Evolutionary conservation across 1,139 yeast genomes (phyloP), one percentile per base, ranked within the genome.

Genomic region (Hemisphaericaspora subhashii): DNA sequence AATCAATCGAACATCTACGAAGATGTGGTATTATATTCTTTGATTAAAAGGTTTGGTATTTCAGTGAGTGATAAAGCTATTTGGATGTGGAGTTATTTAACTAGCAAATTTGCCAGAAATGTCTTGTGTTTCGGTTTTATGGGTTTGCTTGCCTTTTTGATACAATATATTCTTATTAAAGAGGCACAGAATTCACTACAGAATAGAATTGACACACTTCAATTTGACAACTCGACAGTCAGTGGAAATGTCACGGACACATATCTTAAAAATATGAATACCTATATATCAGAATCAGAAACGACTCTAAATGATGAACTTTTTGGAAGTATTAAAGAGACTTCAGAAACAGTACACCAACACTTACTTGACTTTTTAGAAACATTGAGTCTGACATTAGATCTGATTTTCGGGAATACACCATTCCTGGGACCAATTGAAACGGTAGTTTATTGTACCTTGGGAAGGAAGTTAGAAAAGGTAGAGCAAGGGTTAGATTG

Each of bases 401-500:
- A 51, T 33, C 46, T 52, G 3, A 72, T 81, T 0, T 89, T 92
- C 60, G 79, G 81, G 3, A 72, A 70, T 3, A 87, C 98, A 0
- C 77, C 86, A 0, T 66, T 92, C 12, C 77, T 80, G 33, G 55
- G 55, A 1, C 86, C 95, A 0, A 70, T 90, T 50, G 74, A 64
- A 25, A 65, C 81, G 0, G 79, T 89, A 1, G 85, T 89, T 5
- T 80, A 82, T 36, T 92, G 98, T 62, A 78, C 86, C 1, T 67
- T 92, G 30, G 94, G 89, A 11, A 69, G 83, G 39, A 92, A 90
- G 54, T 58, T 90, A 5, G 68, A 70, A 3, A 70, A 73, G 24
- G 65, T 89, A 0, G 86, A 86, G 48, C 55, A 72, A 17, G 98
- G 95, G 0, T 59, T 90, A 38, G 74, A 81, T 1, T 92, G 98